Conservation (phyloP, 176 grass and related monocot species). For the Stipa capillata region DNA sequence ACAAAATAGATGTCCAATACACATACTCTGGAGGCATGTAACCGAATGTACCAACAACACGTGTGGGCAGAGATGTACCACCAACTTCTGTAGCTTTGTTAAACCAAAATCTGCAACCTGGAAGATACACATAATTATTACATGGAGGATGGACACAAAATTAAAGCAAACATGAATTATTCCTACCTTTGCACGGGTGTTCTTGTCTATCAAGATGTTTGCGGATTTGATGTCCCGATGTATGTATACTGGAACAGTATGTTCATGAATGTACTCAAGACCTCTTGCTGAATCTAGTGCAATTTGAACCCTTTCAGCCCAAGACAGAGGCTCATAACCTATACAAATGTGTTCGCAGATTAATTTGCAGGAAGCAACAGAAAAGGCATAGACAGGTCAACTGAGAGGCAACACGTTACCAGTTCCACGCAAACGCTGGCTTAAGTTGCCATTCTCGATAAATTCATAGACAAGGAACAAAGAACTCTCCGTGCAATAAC, state of each 20-base stretch:
- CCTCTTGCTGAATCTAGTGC: slow-evolving; percentile 95
- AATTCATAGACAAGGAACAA: slow-evolving; percentile 94
- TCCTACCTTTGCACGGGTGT: slow-evolving; percentile 68
- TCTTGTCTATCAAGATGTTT: slow-evolving; percentile 98
- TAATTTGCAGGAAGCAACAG: slow-evolving; percentile 30
- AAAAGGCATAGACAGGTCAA: neutral
- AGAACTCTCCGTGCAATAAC: slow-evolving; percentile 78
- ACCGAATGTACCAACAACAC: slow-evolving; percentile 95
- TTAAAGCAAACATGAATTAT: neutral
- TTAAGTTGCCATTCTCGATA: slow-evolving; percentile 90
- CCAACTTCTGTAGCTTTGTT: slow-evolving; percentile 83
- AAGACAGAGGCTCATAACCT: slow-evolving; percentile 69
- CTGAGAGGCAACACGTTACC: slow-evolving; percentile 35
- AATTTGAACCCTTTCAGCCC: slow-evolving; percentile 78
- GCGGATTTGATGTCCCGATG: slow-evolving; percentile 96
- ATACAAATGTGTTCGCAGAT: slow-evolving; percentile 6
- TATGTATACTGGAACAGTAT: slow-evolving; percentile 95
- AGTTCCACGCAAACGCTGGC: slow-evolving; percentile 74
- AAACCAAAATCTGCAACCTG: slow-evolving; percentile 99
- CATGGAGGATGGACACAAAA: neutral
- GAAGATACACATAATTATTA: slow-evolving; percentile 6
- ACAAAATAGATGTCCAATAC: neutral
- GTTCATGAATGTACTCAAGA: slow-evolving; percentile 97
- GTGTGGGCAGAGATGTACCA: slow-evolving; percentile 46
- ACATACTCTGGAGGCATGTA: slow-evolving; percentile 97